Conservation (phyloP, 352 stramenopile genomes). For the Phytophthora vignae region DNA sequence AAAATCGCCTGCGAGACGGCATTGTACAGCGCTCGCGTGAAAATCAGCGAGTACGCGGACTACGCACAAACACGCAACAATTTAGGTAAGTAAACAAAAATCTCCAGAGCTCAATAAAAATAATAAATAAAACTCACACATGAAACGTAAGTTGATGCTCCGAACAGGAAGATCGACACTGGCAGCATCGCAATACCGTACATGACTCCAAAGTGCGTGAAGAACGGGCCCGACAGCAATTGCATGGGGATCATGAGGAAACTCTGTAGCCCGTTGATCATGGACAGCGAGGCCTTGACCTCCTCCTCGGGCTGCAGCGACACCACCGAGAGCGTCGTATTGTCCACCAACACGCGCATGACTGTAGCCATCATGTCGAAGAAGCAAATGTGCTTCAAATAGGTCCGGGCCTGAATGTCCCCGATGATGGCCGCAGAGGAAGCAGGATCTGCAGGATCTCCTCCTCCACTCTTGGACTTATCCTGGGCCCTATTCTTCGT, state of each 20-base stretch:
- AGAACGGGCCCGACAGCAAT: conserved; percentile 77
- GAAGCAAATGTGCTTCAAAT: conserved; percentile 89
- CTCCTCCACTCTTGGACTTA: not conserved
- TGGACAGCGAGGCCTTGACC: conserved; percentile 77
- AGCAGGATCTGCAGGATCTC: conserved; percentile 5
- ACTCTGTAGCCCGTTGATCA: conserved; percentile 87
- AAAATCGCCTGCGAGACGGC: conserved; percentile 83
- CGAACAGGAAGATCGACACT: conserved; percentile 78
- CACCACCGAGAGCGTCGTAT: conserved; percentile 80
- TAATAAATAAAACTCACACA: conserved; percentile 37
- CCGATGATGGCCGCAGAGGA: conserved; percentile 51
- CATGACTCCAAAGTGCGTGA: conserved; percentile 89
- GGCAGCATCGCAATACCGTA: conserved; percentile 82
- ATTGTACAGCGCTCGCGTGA: conserved; percentile 82
- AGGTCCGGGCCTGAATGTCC: conserved; percentile 78
- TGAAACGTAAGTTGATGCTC: conserved; percentile 62
- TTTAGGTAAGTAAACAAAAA: not conserved
- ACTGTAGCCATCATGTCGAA: conserved; percentile 87
- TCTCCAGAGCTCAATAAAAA: not conserved
- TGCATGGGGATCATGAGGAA: conserved; percentile 91
- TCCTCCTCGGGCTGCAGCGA: conserved; percentile 70
- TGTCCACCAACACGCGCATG: conserved; percentile 84
- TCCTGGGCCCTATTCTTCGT: conserved; percentile 15
- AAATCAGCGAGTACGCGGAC: conserved; percentile 65
- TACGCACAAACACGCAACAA: conserved; percentile 14